phyloP scores from a whole-genome alignment of 257 asterid genomes.

The Ocimum tenuiflorum region DNA sequence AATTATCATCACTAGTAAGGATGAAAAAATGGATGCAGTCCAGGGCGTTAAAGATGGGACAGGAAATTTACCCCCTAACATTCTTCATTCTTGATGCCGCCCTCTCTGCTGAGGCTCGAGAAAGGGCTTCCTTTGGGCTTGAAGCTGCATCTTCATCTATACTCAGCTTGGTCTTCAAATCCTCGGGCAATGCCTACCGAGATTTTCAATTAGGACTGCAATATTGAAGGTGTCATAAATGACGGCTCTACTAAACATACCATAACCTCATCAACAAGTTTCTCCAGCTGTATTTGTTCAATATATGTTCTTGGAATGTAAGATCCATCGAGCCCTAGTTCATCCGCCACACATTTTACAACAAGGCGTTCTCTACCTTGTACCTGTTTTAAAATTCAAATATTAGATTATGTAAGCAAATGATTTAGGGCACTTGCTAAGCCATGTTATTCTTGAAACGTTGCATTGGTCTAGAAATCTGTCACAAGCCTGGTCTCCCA shows the following conservation, averaged over 20 bases:
- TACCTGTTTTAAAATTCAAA: constrained; percentile 41
- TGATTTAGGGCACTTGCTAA: not conserved
- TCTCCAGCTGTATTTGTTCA: constrained; percentile 95
- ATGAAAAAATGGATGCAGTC: not conserved
- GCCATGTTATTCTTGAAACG: not conserved
- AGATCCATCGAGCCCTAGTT: constrained; percentile 84
- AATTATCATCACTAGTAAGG: not conserved
- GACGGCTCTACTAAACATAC: constrained; percentile 39
- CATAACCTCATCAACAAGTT: constrained; percentile 89
- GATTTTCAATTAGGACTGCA: constrained; percentile 21
- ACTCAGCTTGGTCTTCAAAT: constrained; percentile 83
- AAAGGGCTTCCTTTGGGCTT: constrained; percentile 82
- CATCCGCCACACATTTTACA: constrained; percentile 62
- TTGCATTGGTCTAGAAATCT: not conserved
- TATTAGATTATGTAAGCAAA: not conserved
- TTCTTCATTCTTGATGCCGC: constrained; percentile 52
- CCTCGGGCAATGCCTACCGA: constrained; percentile 90
- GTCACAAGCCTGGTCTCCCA: not conserved
- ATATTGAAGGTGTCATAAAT: not conserved
- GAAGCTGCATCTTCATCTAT: constrained; percentile 76
- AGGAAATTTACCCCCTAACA: constrained; percentile 45
- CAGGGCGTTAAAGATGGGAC: not conserved
- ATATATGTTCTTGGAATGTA: constrained; percentile 84
- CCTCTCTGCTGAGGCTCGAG: constrained; percentile 66
- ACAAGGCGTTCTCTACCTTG: constrained; percentile 84